Conservation (phyloP, 2,329 filamentous ascomycete species). For the Kalmusia sp. region DNA sequence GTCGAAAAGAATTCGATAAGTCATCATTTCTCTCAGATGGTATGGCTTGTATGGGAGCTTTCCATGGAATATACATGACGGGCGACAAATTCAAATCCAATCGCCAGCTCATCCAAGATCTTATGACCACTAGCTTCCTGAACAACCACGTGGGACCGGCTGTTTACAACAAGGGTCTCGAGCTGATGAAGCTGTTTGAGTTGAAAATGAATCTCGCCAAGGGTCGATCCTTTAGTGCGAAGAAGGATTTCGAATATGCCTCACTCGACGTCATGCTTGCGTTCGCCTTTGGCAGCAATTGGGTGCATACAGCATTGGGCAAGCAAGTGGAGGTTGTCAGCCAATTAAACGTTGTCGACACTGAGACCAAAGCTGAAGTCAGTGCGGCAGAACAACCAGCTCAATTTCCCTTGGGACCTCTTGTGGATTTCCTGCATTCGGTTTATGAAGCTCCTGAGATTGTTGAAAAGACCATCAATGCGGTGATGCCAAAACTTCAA, state of each 20-base stretch:
- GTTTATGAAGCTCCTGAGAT: too few relatives aligned
- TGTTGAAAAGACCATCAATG: too few relatives aligned
- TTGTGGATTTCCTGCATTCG: too few relatives aligned
- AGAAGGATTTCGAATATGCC: slow-evolving; percentile 31
- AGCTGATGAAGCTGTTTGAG: slow-evolving; percentile 34
- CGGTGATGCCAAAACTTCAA: too few relatives aligned
- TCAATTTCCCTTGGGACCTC: too few relatives aligned
- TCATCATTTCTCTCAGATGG: slow-evolving; percentile 23
- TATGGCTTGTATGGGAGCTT: slow-evolving; percentile 34
- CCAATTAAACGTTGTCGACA: too few relatives aligned
- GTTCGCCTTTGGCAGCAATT: slow-evolving; percentile 9
- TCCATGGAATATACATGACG: slow-evolving; percentile 18
- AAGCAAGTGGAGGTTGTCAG: too few relatives aligned
- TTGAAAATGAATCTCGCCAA: slow-evolving; percentile 36
- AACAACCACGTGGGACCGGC: slow-evolving; percentile 28
- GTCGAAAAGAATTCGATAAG: slow-evolving; percentile 24
- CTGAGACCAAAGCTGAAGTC: too few relatives aligned
- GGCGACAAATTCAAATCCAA: slow-evolving; percentile 42
- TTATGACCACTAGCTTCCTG: slow-evolving; percentile 48
- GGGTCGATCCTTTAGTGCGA: slow-evolving; percentile 38
- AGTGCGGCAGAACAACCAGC: too few relatives aligned
- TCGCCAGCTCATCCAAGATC: slow-evolving; percentile 44
- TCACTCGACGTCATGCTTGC: slow-evolving; percentile 17
- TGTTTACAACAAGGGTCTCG: slow-evolving; percentile 6
- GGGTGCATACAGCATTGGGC: too few relatives aligned